Evolutionary conservation across 805 yeast species (phyloP).

Genomic region (Yarrowia keelungensis): DNA sequence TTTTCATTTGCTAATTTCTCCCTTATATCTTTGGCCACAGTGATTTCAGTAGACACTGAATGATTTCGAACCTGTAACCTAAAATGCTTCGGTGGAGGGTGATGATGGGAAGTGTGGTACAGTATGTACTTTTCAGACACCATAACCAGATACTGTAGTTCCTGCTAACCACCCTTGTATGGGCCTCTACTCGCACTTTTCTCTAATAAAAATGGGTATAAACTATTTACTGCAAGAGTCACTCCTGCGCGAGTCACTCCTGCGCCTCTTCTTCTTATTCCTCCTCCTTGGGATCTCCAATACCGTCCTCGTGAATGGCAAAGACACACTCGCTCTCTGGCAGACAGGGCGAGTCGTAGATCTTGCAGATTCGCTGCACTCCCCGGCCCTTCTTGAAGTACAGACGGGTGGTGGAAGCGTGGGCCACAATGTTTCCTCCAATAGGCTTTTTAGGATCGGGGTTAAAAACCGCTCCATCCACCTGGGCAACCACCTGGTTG

Average conservation of each 20-base stretch:
- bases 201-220: neutral
- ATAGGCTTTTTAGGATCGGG: slow-evolving; percentile 99
- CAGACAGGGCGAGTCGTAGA: slow-evolving; percentile 94
- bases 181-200: too few relatives aligned
- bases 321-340: slow-evolving; percentile 96
- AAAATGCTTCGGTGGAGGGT: too few relatives aligned
- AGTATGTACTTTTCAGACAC: too few relatives aligned
- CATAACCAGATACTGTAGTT: too few relatives aligned
- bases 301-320: slow-evolving; percentile 95
- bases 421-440: slow-evolving; percentile 98
- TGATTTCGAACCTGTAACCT: too few relatives aligned
- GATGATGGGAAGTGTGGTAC: too few relatives aligned
- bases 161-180: too few relatives aligned
- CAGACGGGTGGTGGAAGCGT: slow-evolving; percentile 91
- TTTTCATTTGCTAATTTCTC: too few relatives aligned
- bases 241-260: neutral
- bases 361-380: slow-evolving; percentile 90
- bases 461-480: slow-evolving; percentile 84
- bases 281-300: slow-evolving; percentile 92
- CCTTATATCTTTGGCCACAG: too few relatives aligned
- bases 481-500: slow-evolving; percentile 97
- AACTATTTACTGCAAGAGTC: neutral
- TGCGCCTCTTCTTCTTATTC: slow-evolving; percentile 51
- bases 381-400: slow-evolving; percentile 90
- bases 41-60: too few relatives aligned